Evolutionary conservation across 2,329 filamentous ascomycete genomes (phyloP).

Genomic region (Aureobasidium subglaciale): DNA sequence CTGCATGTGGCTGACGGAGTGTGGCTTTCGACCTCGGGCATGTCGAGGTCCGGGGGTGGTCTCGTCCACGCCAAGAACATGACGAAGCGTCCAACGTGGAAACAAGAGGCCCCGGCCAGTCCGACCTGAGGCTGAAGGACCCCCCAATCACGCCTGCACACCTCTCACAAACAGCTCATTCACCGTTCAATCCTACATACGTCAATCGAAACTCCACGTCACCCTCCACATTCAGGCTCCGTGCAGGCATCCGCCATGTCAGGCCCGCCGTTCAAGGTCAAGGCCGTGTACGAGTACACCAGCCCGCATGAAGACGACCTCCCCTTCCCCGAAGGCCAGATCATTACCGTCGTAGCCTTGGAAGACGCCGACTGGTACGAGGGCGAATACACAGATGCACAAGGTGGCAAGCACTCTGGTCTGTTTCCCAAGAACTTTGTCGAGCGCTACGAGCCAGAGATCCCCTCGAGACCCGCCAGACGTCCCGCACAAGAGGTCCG

Average conservation of each 20-base stretch:
- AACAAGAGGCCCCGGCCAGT: background rate
- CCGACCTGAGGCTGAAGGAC: background rate
- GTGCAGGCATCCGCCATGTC: constrained; percentile 46
- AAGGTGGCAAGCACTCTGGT: constrained; percentile 69
- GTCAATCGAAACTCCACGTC: background rate
- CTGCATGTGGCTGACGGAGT: background rate
- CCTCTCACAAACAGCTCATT: background rate
- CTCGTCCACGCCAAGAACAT: constrained; percentile 7
- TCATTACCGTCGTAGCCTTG: constrained; percentile 87
- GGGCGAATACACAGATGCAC: constrained; percentile 75
- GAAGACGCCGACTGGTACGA: constrained; percentile 93
- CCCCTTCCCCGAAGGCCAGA: constrained; percentile 73
- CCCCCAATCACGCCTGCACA: background rate
- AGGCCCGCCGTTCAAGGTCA: constrained; percentile 76
- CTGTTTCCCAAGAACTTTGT: constrained; percentile 97
- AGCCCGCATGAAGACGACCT: constrained; percentile 94
- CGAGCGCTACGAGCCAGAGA: constrained; percentile 86
- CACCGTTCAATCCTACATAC: background rate
- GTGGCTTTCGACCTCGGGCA: background rate
- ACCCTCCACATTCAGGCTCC: background rate
- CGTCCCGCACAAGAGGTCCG: constrained; percentile 59
- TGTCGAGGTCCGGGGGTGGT: background rate
- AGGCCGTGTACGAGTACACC: constrained; percentile 88
- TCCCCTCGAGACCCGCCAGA: constrained; percentile 77
- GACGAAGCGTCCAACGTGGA: background rate